Base-by-base conservation (phyloP, 257 asterid genomes). In the Haberlea rhodopensis region DNA sequence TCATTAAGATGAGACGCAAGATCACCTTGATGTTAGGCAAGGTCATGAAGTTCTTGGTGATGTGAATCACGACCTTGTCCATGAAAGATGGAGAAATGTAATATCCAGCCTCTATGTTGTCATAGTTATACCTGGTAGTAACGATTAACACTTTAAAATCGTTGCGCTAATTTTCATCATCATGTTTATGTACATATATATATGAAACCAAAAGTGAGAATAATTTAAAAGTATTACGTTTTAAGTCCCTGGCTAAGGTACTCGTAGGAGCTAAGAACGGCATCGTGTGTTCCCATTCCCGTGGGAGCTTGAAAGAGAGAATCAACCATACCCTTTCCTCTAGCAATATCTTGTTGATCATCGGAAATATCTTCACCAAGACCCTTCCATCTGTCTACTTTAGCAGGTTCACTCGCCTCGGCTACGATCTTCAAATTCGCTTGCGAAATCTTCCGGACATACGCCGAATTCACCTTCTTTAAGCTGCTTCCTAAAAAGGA, bases 71-170 rank as follows among this genome's bases (percentile, higher is more conserved):
- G 28, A 88, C 90, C 82, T 88, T 88, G 87, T 88, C 96, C 95
- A 84, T 86, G 87, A 88, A 88, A 6, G 91, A 95, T 7, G 96
- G 96, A 43, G 96, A 91, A 49, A 88, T 88, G 77, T 86, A 88
- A 37, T 53, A 70, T 59, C 95, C 96, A 52, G 67, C 59, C 85
- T 84, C 32, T 6, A 75, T 88, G 84, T 88, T 88, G 75, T 88
- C 96, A 10, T 84, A 37, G 8, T 77, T 11, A 62, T 66, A 77
- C 27, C 78, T 77, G 66, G 22, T 22, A 34, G 29, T 15, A 43
- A 65, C 56, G 58, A 24, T 54, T 43, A 13, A 5, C 1, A 56
- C 2, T 51, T 51, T 51, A n/a, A 23, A 10, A 1, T 7, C 2
- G 8, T 19, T 5, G 20, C 2, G 3, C 21, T 3, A 9, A 13